Percentiles rank a stretch among this genome's conserved stretches.
phyloP scores from a whole-genome alignment of 495 filamentous ascomycete genomes.

The Hypomontagnella monticulosa region DNA sequence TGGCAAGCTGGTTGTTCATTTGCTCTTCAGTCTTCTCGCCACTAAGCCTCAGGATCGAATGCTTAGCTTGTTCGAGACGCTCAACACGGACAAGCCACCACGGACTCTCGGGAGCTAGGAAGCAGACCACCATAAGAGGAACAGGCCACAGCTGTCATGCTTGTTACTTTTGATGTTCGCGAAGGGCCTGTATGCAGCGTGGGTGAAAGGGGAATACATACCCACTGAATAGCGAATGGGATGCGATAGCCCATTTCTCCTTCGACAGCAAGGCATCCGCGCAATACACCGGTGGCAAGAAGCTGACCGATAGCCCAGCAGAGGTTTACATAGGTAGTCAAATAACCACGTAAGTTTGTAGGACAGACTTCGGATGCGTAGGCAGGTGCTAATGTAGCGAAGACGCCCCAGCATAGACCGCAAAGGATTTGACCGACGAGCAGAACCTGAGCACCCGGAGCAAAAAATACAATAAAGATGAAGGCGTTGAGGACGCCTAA shows the following conservation, averaged over 20 bases:
- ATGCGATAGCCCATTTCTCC: conserved; percentile 77
- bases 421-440: conserved; percentile 73
- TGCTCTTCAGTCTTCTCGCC: conserved; percentile 56
- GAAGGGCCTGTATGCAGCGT: too few species aligned
- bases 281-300: conserved; percentile 69
- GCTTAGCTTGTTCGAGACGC: conserved; percentile 57
- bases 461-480: conserved; percentile 67
- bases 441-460: conserved; percentile 64
- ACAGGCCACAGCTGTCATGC: conserved; percentile 54
- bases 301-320: conserved; percentile 77
- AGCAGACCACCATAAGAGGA: conserved; percentile 64
- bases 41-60: conserved; percentile 65
- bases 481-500: conserved; percentile 56
- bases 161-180: too few species aligned
- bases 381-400: conserved; percentile 55
- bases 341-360: conserved; percentile 68
- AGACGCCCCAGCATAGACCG: conserved; percentile 71
- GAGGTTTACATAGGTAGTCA: conserved; percentile 76
- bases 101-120: conserved; percentile 72
- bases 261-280: conserved; percentile 61
- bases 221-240: conserved; percentile 68
- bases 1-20: conserved; percentile 69
- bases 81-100: conserved; percentile 76
- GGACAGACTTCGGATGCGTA: conserved; percentile 69
- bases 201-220: too few species aligned